Evolutionary conservation across 441 rosid genomes (phyloP), one percentile per base, ranked within the genome.

Genomic region (Flueggea neowawraea): DNA sequence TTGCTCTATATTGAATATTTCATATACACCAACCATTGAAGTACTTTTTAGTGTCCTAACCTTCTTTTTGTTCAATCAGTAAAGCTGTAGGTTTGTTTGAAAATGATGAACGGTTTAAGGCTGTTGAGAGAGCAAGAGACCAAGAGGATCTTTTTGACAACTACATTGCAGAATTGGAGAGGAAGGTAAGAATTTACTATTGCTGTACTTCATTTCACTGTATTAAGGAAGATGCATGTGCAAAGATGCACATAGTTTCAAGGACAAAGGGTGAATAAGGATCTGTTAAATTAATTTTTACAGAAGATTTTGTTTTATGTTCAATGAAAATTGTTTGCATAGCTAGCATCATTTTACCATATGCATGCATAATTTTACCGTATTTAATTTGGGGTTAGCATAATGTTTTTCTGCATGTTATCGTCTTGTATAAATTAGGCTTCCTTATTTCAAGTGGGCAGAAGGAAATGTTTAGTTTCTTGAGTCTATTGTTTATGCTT

Each of bases 71-170:
- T n/a, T 6, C 57, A 14, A 64, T 74, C 90, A 94, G 99, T 79
- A 91, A 95, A 85, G 97, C 88, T 39, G 67, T 82, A 55, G 67
- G 67, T 68, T 73, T 95, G 77, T 87, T 95, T 80, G 98, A 90
- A 76, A 80, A 87, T 73, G 97, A 95, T 82, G 95, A 88, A 67
- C 89, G 99, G 54, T 91, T 88, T 75, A 88, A 88, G 74, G 99
- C 89, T 65, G 90, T 95, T 71, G 99, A 95, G 61, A 82, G 97
- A 63, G 73, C 71, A 33, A 82, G 96, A 77, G 99, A 95, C 50
- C 87, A 94, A 52, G 91, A 83, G 78, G 98, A 95, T 70, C 84
- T 95, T 71, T 85, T 80, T 74, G 98, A 90, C 61, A 75, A 77
- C 75, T 88, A 86, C 72, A 73, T 88, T 63, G 82, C 82, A 75